phyloP scores from a whole-genome alignment of 2,329 filamentous ascomycete species.

The Orbilia javanica region DNA sequence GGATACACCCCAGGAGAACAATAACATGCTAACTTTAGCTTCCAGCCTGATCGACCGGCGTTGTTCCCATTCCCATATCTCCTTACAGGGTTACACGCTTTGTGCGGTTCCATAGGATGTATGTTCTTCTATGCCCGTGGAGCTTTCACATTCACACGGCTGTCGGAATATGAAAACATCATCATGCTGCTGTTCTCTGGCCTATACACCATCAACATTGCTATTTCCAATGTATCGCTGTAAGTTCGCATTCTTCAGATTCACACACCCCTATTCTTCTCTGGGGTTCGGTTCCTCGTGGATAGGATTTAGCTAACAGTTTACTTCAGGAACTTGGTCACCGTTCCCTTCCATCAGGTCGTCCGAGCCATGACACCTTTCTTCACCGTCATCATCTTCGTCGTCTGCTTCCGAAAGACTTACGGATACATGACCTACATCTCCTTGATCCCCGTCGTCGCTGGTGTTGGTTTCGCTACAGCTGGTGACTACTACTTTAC shows the following conservation, averaged over 20 bases:
- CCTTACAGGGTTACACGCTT: slow-evolving; percentile 72
- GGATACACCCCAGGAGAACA: neutral
- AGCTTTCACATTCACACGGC: slow-evolving; percentile 70
- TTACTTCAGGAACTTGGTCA: slow-evolving; percentile 68
- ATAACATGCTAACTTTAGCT: slow-evolving; percentile 37
- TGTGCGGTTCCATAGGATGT: slow-evolving; percentile 72
- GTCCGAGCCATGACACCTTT: slow-evolving; percentile 74
- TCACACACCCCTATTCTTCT: too few species aligned
- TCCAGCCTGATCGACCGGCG: slow-evolving; percentile 45
- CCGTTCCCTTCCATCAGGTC: slow-evolving; percentile 76
- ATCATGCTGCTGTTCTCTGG: slow-evolving; percentile 73
- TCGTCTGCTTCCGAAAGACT: slow-evolving; percentile 70
- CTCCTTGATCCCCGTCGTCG: slow-evolving; percentile 73
- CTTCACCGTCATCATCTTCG: slow-evolving; percentile 74
- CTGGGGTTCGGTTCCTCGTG: too few species aligned
- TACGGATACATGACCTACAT: slow-evolving; percentile 73
- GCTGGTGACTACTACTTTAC: slow-evolving; percentile 75
- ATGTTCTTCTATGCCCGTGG: slow-evolving; percentile 69
- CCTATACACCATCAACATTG: slow-evolving; percentile 75
- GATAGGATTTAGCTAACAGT: slow-evolving; percentile 3
- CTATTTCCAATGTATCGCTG: slow-evolving; percentile 75
- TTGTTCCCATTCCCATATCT: slow-evolving; percentile 73
- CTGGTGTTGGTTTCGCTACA: slow-evolving; percentile 73
- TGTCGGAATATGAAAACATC: slow-evolving; percentile 70
- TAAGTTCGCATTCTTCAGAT: slow-evolving; percentile 63